Evolutionary conservation across 495 filamentous ascomycete species (phyloP), one percentile per base, ranked within the genome.

Genomic region (Hypoxylon rickii): DNA sequence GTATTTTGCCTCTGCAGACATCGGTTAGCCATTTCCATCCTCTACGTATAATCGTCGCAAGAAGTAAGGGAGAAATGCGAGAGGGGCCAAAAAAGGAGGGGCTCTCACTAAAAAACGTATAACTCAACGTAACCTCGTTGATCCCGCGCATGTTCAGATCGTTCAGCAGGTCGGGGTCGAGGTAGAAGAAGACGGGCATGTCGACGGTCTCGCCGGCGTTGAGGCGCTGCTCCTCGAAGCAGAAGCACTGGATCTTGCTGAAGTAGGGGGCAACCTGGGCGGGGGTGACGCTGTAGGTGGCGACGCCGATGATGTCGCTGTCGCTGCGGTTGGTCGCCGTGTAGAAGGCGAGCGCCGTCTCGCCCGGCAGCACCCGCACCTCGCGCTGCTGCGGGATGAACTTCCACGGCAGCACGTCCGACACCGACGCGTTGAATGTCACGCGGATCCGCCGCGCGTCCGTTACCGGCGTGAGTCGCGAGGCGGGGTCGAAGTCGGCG

Each of bases 181-280:
- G 88, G 72, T 96, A 99, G 69, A 99, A 99, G 76, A 99, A 97
- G 4, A 99, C 95, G 2, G 95, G 95, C 95, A 99, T 99, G 76
- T 99, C 95, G 44, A 99, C 95, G 29, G 91, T 91, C 77, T 99
- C 95, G 19, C 93, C 91, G 17, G 92, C 93, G 70, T 92, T 93
- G 44, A 98, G 74, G 58, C 95, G 83, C 80, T 98, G 76, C 70
- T 79, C 92, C 79, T 99, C 95, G 68, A 99, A 99, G 70, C 95
- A 99, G 73, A 99, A 99, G 64, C 95, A 99, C 74, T 99, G 95
- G 44, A 99, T 99, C 81, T 99, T 99, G 80, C 87, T 91, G 71
- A 99, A 99, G 68, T 99, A 99, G 3, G 90, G 93, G 20, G 95
- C 93, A 20, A 96, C 90, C 76, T 97, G 95, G 10, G 84, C 93